Conservation (phyloP, 805 yeast genomes). For the Metschnikowia orientalis region DNA sequence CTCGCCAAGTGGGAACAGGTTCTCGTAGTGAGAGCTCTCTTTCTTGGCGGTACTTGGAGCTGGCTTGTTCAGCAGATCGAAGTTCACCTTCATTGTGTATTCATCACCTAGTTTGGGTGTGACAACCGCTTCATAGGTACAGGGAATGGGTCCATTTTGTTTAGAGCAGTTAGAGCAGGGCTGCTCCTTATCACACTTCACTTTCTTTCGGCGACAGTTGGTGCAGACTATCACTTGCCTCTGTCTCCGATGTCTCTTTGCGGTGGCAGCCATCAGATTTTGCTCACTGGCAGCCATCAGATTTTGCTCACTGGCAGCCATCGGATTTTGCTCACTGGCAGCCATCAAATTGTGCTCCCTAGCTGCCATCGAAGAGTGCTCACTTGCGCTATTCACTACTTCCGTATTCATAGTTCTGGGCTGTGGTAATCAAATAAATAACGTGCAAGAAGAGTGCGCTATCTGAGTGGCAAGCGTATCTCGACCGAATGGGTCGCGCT, state of each 20-base stretch:
- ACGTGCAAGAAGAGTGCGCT: too few species aligned
- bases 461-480: too few species aligned
- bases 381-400: too few species aligned
- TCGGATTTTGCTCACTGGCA: neutral
- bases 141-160: constrained; percentile 16
- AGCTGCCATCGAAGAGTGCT: too few species aligned
- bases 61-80: constrained; percentile 4
- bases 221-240: constrained; percentile 27
- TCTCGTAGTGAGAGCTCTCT: too few species aligned
- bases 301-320: constrained; percentile 1
- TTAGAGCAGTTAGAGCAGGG: constrained; percentile 28
- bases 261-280: neutral
- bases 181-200: constrained; percentile 28
- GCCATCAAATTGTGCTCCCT: neutral
- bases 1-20: too few species aligned
- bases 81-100: constrained; percentile 11
- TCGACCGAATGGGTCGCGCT: too few species aligned
- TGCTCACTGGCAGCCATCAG: neutral
- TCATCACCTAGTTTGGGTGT: constrained; percentile 7
- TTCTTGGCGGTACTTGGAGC: too few species aligned
- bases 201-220: constrained; percentile 30
- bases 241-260: constrained; percentile 14
- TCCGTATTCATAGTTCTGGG: too few species aligned
- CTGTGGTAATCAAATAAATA: too few species aligned
- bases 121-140: constrained; percentile 19